Base-by-base conservation (phyloP, 306 rosid species). In the Pyrus bretschneideri region DNA sequence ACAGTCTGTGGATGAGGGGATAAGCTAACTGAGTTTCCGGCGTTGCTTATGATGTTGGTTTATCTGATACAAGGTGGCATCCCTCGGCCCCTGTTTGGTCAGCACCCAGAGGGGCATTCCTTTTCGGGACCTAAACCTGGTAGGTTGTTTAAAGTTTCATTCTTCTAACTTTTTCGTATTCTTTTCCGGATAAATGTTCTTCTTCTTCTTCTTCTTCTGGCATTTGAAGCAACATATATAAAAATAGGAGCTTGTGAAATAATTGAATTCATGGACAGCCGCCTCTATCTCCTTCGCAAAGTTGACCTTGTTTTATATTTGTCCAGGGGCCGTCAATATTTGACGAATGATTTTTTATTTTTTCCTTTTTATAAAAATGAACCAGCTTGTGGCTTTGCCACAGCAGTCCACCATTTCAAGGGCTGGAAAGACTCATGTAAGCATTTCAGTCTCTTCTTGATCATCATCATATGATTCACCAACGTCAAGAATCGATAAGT, bases 231-330 rank as follows among this genome's bases (percentile, higher is more conserved):
- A 45, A 45, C 54, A 49, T 17, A 0, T 49, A 49, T 14, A 15
- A 49, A 17, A n/a, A 74, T 74, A 35, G 46, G 46, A 62, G 45
- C 45, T 62, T 29, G 18, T 11, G 21, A 44, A 29, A 61, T 62
- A 6, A 45, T 74, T 22, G 30, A 9, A 58, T 18, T 29, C 22
- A 29, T 61, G 70, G 44, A 60, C 49, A 73, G 25, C 69, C 52
- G 69, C 51, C 69, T 60, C 70, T 57, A 14, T 21, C 27, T 29
- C 14, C 22, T 61, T 21, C 52, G 14, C 12, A 15, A 62, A 60
- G 77, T 59, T 40, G 76, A 59, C 68, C 76, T 23, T 40, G 18
- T 25, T 73, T 73, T 40, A 59, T 64, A 23, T 73, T 64, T 73
- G 49, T 38, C 40, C 40, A 59, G 77, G 57, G 18, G 27, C 77